Conservation (phyloP, 495 filamentous ascomycete species). For the Xylaria sp. region DNA sequence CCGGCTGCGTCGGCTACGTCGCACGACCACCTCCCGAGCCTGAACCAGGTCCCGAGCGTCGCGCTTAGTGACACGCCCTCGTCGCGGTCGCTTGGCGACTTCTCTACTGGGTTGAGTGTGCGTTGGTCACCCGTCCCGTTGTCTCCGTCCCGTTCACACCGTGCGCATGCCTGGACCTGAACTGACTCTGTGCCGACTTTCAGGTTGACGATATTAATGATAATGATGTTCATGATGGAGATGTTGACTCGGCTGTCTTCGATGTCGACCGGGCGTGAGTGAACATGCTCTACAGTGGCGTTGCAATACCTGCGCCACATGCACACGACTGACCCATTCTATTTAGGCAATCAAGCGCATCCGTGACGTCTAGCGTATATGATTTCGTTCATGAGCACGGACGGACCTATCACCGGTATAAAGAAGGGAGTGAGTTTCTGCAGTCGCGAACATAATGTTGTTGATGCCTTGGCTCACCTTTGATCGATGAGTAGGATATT, state of each 20-base stretch:
- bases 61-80: constrained; percentile 21
- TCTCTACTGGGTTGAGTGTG: constrained; percentile 17
- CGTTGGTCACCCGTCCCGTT: constrained; percentile 1
- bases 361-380: constrained; percentile 36
- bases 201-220: constrained; percentile 15
- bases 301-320: neutral
- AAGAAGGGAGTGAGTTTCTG: constrained; percentile 44
- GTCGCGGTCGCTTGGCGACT: constrained; percentile 9
- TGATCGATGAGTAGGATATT: constrained; percentile 36
- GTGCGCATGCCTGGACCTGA: neutral
- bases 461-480: constrained; percentile 11
- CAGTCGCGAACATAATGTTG: neutral
- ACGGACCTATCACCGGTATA: constrained; percentile 46
- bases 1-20: constrained; percentile 16
- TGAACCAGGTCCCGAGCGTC: constrained; percentile 5
- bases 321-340: neutral
- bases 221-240: constrained; percentile 23
- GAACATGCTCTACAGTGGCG: neutral
- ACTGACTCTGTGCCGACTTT: neutral
- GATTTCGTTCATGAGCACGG: constrained; percentile 44
- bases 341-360: constrained; percentile 31
- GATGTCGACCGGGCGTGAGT: constrained; percentile 27
- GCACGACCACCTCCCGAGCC: constrained; percentile 16
- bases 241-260: constrained; percentile 30
- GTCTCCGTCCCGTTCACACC: neutral